These are phyloP conservation scores for Daldinia sp. DNA, from an alignment of 2,329 filamentous ascomycete species.

Conservation along the genomic window DNA sequence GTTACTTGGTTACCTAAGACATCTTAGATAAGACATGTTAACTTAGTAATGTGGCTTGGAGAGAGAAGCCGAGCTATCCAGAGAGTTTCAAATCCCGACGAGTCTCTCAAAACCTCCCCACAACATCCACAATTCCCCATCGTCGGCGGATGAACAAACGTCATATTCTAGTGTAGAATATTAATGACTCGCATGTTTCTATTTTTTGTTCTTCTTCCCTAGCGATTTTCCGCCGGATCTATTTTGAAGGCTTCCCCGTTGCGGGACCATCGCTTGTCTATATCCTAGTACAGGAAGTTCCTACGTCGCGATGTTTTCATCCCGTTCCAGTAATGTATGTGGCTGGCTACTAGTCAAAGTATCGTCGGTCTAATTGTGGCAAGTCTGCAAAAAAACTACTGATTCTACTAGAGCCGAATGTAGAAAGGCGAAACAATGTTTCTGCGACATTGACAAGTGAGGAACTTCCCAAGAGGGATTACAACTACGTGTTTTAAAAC, in stretches of 20 bases:
- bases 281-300: not conserved
- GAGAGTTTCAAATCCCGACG: not conserved
- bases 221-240: not conserved
- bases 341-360: not conserved
- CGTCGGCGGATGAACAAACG: not conserved
- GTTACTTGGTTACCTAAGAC: not conserved
- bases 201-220: slow-evolving; percentile 18
- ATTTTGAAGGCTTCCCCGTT: not conserved
- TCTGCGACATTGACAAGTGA: slow-evolving; percentile 3
- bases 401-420: not conserved
- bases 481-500: slow-evolving; percentile 12
- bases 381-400: not conserved
- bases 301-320: not conserved
- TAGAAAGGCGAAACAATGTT: slow-evolving; percentile 12
- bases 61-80: not conserved
- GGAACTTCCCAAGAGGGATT: slow-evolving; percentile 9
- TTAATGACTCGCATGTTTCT: slow-evolving; percentile 8
- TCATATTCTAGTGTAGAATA: slow-evolving; percentile 8
- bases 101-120: not conserved
- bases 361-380: slow-evolving; percentile 13
- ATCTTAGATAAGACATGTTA: not conserved
- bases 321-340: not conserved
- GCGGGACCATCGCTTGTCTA: too few species aligned
- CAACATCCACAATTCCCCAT: slow-evolving; percentile 9
- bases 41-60: slow-evolving; percentile 20